Evolutionary conservation across 1,139 yeast genomes (phyloP).

Genomic region (Debaryomyces sp.): DNA sequence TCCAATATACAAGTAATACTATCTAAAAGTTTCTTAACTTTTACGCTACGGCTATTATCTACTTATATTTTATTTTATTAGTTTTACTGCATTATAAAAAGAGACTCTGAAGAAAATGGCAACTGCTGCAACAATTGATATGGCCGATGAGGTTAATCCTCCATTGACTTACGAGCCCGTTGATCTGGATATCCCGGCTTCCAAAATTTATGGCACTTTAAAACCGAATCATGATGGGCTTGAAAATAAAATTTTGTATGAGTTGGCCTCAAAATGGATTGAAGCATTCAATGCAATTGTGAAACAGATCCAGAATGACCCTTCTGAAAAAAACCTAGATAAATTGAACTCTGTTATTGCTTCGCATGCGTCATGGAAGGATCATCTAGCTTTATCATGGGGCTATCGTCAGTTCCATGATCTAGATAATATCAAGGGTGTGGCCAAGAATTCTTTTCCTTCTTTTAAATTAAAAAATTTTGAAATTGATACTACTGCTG

Average conservation of each 20-base stretch:
- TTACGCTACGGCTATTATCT: too few species aligned
- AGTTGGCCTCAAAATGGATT: constrained; percentile 29
- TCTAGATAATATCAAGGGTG: constrained; percentile 24
- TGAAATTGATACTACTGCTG: constrained; percentile 27
- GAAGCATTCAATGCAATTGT: constrained; percentile 25
- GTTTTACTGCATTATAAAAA: neutral
- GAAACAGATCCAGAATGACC: constrained; percentile 5
- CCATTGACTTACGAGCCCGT: constrained; percentile 25
- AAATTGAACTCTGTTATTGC: constrained; percentile 21
- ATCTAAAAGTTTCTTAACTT: too few species aligned
- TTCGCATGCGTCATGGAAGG: constrained; percentile 37
- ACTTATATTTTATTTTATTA: neutral
- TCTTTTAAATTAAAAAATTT: constrained; percentile 24
- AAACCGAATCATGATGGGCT: constrained; percentile 26
- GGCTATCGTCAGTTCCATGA: constrained; percentile 33
- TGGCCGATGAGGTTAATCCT: constrained; percentile 24
- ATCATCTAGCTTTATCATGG: constrained; percentile 32
- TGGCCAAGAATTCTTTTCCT: constrained; percentile 13
- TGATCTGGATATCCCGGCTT: constrained; percentile 27
- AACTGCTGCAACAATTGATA: constrained; percentile 12
- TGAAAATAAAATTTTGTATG: constrained; percentile 20
- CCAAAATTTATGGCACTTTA: constrained; percentile 27
- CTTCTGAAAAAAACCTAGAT: constrained; percentile 4
- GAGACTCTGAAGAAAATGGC: neutral
- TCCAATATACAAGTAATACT: neutral